Evolutionary conservation across 2,329 filamentous ascomycete genomes (phyloP).

Genomic region (Epichloe elymi): DNA sequence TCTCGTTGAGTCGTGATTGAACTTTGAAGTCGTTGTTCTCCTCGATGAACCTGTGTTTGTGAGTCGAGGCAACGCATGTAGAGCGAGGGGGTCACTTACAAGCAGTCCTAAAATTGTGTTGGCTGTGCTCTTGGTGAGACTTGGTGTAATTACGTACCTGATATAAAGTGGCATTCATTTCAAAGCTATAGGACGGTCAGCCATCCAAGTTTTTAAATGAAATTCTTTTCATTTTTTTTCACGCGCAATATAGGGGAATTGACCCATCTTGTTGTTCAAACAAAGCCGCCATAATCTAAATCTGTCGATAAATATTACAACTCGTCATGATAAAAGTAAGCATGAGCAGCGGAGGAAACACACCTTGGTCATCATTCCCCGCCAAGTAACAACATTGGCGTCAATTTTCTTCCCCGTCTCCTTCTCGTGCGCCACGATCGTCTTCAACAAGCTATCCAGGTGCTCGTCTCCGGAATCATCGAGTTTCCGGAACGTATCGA

Average conservation of each 20-base stretch:
- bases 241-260: background rate
- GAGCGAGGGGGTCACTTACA: conserved; percentile 26
- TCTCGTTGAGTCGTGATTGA: conserved; percentile 44
- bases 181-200: conserved; percentile 36
- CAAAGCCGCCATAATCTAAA: conserved; percentile 69
- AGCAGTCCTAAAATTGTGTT: conserved; percentile 30
- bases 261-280: conserved; percentile 74
- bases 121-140: conserved; percentile 6
- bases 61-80: background rate
- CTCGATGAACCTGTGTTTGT: conserved; percentile 63
- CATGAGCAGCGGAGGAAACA: conserved; percentile 5
- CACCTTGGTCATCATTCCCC: conserved; percentile 98
- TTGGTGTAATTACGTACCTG: conserved; percentile 47
- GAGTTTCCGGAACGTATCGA: conserved; percentile 68
- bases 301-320: background rate
- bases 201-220: background rate
- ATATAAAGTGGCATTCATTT: conserved; percentile 89
- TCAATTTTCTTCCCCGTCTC: conserved; percentile 53
- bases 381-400: conserved; percentile 78
- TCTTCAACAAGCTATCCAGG: conserved; percentile 67
- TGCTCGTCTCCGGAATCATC: conserved; percentile 80
- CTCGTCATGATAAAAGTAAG: background rate
- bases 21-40: conserved; percentile 70
- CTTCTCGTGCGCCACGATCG: conserved; percentile 62
- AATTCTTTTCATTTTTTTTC: too few relatives aligned